Base-by-base conservation (phyloP, 2,329 filamentous ascomycete species). In the Capronia coronata region DNA sequence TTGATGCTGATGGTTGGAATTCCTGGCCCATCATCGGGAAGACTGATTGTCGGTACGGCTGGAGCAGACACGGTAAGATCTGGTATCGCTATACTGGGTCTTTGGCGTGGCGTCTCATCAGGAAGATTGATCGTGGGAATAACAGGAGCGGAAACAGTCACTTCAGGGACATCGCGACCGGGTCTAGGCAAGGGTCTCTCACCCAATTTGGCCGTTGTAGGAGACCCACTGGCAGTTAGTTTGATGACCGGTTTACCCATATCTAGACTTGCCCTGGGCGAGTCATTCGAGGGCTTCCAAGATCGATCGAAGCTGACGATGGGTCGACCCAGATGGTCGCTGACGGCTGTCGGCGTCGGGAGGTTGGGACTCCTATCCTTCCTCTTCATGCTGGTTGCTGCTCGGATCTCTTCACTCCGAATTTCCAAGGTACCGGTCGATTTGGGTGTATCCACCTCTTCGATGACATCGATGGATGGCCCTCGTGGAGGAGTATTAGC, bases 241-340 rank as follows among this genome's bases (percentile, higher is more conserved):
- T 46, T 60, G 52, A 46, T 50, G 34, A 49, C 58, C 2, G 58
- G 52, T 46, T 51, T 58, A 16, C 57, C 59, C 1, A 52, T 30
- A 29, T 59, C 55, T 13, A 7, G 63, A 55, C 51, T 67, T 61
- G 21, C 62, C 55, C 68, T 72, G 71, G 78, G 57, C 6, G 58
- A 59, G 14, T 59, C 54, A 25, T 42, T 53, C 3, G 48, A 40
- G 11, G 52, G 73, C 69, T 83, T 85, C 72, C 87, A 95, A 65
- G 84, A 79, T 63, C 79, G 79, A 70, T 94, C 80, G 76, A 97
- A 97, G 77, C 91, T 97, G 76, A 97, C 91, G 75, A 97, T 97
- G 56, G 91, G 91, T 65, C 91, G 82, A 61, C 88, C 88, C 61
- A 86, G 85, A 64, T 79, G 86, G 71, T 96, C 86, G 72, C 89